Percentiles rank a stretch among this genome's conserved stretches.
These are phyloP conservation scores for Castanopsis chinensis DNA, from an alignment of 306 rosid genomes.

Conservation along the genomic window DNA sequence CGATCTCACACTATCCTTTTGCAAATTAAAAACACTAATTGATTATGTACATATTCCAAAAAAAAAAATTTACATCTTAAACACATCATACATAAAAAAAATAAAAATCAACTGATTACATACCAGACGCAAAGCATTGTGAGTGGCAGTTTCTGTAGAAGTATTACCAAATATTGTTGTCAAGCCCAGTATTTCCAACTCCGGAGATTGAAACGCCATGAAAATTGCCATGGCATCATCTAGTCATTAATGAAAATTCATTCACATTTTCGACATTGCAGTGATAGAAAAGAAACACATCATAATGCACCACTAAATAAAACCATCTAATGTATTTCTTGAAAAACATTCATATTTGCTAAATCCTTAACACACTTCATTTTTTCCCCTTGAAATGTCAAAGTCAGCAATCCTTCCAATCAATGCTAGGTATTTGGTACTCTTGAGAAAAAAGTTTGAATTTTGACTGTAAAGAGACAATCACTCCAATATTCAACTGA, in stretches of 20 bases:
- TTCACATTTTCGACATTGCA: slow-evolving; percentile 1
- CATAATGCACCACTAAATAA: neutral
- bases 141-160: slow-evolving; percentile 61
- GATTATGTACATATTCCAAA: slow-evolving; percentile 48
- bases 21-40: slow-evolving; percentile 44
- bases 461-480: no score
- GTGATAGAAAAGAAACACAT: neutral
- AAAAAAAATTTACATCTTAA: neutral
- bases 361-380: no score
- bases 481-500: no score
- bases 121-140: slow-evolving; percentile 92
- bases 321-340: neutral
- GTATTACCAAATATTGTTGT: slow-evolving; percentile 83
- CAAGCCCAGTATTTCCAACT: slow-evolving; percentile 73
- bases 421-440: no score
- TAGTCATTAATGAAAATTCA: slow-evolving; percentile 25
- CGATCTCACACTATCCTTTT: slow-evolving; percentile 99
- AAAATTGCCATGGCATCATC: slow-evolving; percentile 90
- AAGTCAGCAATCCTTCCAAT: no score
- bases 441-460: no score
- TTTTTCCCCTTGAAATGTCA: no score
- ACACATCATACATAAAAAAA: slow-evolving; percentile 1
- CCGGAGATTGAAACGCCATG: slow-evolving; percentile 84
- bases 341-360: neutral
- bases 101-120: slow-evolving; percentile 23